Conservation (phyloP, 2,329 filamentous ascomycete genomes). For the Epichloe gansuensis region DNA sequence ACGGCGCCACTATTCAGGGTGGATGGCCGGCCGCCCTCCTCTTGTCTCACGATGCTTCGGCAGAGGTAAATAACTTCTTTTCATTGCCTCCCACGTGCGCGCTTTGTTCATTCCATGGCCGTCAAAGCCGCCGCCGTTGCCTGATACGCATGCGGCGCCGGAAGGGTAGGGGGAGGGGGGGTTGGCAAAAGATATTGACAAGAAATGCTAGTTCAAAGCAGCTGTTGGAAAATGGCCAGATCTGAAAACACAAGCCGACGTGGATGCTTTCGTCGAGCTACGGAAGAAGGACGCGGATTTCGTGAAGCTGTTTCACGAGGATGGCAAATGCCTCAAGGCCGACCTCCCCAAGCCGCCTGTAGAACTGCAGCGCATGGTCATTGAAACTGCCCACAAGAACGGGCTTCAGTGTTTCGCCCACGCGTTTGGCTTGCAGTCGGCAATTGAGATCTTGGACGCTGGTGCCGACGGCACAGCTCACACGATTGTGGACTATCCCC, state of each 20-base stretch:
- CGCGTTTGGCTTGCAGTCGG: slow-evolving; percentile 13
- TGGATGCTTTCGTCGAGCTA: slow-evolving; percentile 27
- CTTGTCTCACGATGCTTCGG: slow-evolving; percentile 2
- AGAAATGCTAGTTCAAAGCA: slow-evolving; percentile 18
- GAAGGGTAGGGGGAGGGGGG: too few species aligned
- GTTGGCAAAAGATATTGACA: neutral
- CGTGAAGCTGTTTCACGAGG: slow-evolving; percentile 39
- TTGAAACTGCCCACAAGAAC: slow-evolving; percentile 21
- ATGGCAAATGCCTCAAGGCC: slow-evolving; percentile 25
- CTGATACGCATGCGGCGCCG: neutral
- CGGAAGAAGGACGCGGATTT: slow-evolving; percentile 30
- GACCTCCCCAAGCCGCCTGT: slow-evolving; percentile 25
- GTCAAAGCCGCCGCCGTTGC: neutral
- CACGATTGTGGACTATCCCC: slow-evolving; percentile 17
- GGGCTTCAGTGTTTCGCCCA: slow-evolving; percentile 17
- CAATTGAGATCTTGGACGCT: slow-evolving; percentile 14
- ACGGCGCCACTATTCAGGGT: slow-evolving; percentile 35
- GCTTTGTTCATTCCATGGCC: neutral
- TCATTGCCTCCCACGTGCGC: neutral
- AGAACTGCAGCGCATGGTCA: slow-evolving; percentile 30
- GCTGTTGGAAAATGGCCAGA: slow-evolving; percentile 27
- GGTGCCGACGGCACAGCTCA: slow-evolving; percentile 20
- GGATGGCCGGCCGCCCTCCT: slow-evolving; percentile 31
- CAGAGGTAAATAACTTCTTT: slow-evolving; percentile 2
- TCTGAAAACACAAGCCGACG: slow-evolving; percentile 23